phyloP scores from a whole-genome alignment of 2,329 filamentous ascomycete species.

The Cordyceps fumosorosea region DNA sequence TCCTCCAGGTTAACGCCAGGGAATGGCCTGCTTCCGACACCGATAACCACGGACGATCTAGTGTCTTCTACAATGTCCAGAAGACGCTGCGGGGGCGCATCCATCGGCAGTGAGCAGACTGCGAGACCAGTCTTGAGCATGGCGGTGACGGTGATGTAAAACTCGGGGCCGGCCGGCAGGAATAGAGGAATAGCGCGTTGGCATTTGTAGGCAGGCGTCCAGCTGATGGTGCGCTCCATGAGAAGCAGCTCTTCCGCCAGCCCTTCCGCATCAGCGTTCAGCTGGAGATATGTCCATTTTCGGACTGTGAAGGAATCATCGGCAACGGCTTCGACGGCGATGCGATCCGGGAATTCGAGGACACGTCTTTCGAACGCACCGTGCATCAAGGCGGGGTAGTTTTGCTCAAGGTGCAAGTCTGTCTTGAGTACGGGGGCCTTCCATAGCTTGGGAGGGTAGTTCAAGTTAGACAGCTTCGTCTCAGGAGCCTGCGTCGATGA shows the following conservation, averaged over 20 bases:
- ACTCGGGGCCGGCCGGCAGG: slow-evolving; percentile 11
- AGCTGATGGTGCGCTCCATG: slow-evolving; percentile 8
- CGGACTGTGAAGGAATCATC: slow-evolving; percentile 11
- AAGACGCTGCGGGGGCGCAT: slow-evolving; percentile 10
- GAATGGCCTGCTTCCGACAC: slow-evolving; percentile 19
- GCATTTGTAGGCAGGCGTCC: slow-evolving; percentile 8
- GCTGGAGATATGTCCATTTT: slow-evolving; percentile 9
- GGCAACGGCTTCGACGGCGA: slow-evolving; percentile 9
- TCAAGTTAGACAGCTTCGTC: slow-evolving; percentile 6
- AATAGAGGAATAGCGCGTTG: slow-evolving; percentile 13
- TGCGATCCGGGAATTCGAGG: slow-evolving; percentile 5
- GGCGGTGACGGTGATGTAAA: slow-evolving; percentile 15
- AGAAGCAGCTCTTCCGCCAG: slow-evolving; percentile 8
- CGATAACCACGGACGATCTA: slow-evolving; percentile 13
- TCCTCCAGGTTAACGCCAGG: slow-evolving; percentile 19
- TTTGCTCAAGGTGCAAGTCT: slow-evolving; percentile 2
- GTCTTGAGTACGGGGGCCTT: slow-evolving; percentile 9
- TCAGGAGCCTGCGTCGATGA: neutral
- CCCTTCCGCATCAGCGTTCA: slow-evolving; percentile 9
- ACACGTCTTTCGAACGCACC: slow-evolving; percentile 10
- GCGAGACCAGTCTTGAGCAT: slow-evolving; percentile 13
- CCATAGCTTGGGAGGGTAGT: slow-evolving; percentile 8
- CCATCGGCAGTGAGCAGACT: slow-evolving; percentile 10
- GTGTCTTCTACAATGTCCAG: slow-evolving; percentile 10
- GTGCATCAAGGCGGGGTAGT: slow-evolving; percentile 7